Base-by-base conservation (phyloP, 768 basidiomycete species). In the Daedaleopsis sinensis region DNA sequence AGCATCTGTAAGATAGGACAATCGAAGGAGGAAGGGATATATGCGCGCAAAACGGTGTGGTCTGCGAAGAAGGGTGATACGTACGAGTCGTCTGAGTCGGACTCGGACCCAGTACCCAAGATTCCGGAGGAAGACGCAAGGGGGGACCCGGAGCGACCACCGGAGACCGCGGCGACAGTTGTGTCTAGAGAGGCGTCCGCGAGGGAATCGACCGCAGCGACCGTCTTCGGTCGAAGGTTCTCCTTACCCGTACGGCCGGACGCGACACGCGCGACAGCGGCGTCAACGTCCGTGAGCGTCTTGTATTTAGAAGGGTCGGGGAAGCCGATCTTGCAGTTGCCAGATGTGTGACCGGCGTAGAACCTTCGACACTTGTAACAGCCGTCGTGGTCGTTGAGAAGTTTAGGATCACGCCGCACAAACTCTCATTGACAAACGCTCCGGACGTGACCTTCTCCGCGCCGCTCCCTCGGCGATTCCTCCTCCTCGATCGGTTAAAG, bases 351-450 rank as follows among this genome's bases (percentile, higher is more conserved):
- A 10, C 21, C 35, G 32, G 50, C 52, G 21, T 37, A 58, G 13
- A 53, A 36, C 1, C 47, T 7, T 7, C 55, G 50, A 35, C 59
- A 65, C 21, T 61, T 61, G 55, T 57, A 55, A 32, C 55, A 65
- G 0, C 64, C 60, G 4, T 61, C 23, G 43, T 62, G 46, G 16
- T 59, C 52, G 3, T 19, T 8, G 5, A 65, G 52, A 10, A 62
- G 48, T 19, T 23, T 52, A 60, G 13, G 62, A 64, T 43, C 37
- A 24, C 21, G 5, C 5, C 11, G 9, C 32, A 15, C 35, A 44
- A 10, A 36, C 42, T 0, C 15, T 51, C 2, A 36, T 55, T 0
- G 21, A 37, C 37, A 64, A 59, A 39, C 35, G 16, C 3, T 21
- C 46, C 46, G 18, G 19, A 1, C 18, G 58, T 3, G 47, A 64